Conservation (phyloP, 2,329 filamentous ascomycete genomes). For the Aspergillus hortae region DNA sequence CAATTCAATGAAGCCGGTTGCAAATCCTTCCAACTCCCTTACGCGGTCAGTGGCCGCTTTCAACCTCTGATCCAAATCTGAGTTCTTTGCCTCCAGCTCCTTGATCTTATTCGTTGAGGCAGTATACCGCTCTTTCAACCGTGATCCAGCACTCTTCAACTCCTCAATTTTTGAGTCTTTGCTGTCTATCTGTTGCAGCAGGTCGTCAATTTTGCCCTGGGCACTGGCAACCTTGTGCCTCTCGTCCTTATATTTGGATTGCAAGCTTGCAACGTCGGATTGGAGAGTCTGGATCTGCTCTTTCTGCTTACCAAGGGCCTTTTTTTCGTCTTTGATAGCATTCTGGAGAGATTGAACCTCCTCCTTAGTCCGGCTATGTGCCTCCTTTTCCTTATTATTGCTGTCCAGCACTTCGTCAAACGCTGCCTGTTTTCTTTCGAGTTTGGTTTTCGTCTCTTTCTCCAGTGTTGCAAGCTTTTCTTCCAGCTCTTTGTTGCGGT, state of each 20-base stretch:
- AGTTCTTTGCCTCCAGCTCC: neutral
- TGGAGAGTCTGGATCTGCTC: conserved; percentile 1
- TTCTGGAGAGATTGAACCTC: neutral
- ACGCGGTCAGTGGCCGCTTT: neutral
- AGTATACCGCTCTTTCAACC: neutral
- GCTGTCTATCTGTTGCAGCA: neutral
- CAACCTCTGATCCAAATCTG: neutral
- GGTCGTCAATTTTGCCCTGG: neutral
- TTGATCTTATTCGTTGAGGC: neutral
- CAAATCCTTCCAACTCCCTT: neutral
- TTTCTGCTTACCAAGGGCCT: neutral
- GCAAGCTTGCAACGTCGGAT: neutral
- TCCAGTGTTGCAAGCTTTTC: no score
- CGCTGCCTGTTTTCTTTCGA: neutral
- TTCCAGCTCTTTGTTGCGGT: neutral
- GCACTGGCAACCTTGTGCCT: neutral
- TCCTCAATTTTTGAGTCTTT: conserved; percentile 1
- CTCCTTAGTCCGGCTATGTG: neutral
- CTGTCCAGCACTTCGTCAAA: neutral
- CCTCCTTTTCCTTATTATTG: neutral
- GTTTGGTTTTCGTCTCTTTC: no score
- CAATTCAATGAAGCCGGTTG: neutral
- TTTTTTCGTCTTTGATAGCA: neutral
- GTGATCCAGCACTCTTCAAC: neutral
- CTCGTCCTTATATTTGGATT: neutral